Conservation (phyloP, 345 rosid species). For the Turritis glabra region DNA sequence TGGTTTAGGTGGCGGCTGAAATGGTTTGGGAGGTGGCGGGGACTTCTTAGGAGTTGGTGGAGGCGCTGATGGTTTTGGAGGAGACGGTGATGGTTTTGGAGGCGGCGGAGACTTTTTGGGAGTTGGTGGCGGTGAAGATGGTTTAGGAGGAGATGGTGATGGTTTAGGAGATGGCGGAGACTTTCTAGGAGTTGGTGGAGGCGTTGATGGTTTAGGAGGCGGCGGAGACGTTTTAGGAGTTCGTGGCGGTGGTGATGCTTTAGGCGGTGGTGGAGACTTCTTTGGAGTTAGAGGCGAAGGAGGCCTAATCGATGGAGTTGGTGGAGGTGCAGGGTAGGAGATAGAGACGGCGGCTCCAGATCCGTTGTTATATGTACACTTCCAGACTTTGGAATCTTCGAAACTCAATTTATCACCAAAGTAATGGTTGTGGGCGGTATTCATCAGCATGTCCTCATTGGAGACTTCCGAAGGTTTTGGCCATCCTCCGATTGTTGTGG, state of each 20-base stretch:
- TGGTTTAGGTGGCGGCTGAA: background rate
- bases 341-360: constrained; percentile 31
- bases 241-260: constrained; percentile 10
- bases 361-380: constrained; percentile 29
- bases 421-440: background rate
- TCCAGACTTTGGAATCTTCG: constrained; percentile 22
- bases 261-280: constrained; percentile 21
- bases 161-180: background rate
- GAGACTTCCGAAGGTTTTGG: constrained; percentile 30
- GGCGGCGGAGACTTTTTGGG: background rate
- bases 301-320: constrained; percentile 19
- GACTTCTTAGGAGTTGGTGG: background rate
- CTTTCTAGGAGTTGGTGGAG: background rate
- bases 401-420: background rate
- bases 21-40: background rate
- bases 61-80: background rate
- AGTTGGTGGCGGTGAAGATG: background rate
- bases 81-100: background rate
- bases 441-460: background rate
- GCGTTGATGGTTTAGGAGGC: background rate
- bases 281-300: constrained; percentile 36
- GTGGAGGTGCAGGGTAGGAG: constrained; percentile 37
- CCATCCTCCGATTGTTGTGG: constrained; percentile 22
- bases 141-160: background rate
- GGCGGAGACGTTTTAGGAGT: background rate